phyloP scores from a whole-genome alignment of 2,329 filamentous ascomycete genomes.

The Trichoderma aggressivum region DNA sequence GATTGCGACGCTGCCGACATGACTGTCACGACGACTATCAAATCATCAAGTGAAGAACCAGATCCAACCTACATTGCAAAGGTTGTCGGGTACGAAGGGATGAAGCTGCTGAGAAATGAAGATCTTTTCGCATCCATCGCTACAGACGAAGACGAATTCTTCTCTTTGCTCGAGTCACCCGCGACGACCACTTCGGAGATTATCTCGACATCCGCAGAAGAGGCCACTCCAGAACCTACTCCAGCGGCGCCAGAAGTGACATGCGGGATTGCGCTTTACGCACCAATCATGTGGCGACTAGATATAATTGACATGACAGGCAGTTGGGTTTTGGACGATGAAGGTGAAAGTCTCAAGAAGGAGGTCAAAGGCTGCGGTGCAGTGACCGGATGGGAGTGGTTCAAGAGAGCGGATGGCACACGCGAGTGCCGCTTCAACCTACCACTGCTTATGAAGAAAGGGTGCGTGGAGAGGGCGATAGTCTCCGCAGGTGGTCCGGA shows the following conservation, averaged over 20 bases:
- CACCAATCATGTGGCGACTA: not conserved
- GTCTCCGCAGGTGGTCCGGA: slow-evolving; percentile 5
- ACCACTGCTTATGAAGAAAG: not conserved
- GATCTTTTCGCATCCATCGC: not conserved
- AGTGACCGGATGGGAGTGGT: slow-evolving; percentile 6
- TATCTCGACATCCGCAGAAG: not conserved
- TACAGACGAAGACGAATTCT: not conserved
- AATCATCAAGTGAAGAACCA: not conserved
- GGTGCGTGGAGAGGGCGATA: slow-evolving; percentile 11
- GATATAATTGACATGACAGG: not conserved
- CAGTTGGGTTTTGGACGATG: not conserved
- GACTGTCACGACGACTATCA: not conserved
- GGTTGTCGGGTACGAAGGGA: not conserved
- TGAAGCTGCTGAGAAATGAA: not conserved
- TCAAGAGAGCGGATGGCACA: not conserved
- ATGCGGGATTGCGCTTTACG: not conserved
- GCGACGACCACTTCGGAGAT: not conserved
- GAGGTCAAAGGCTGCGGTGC: slow-evolving; percentile 3
- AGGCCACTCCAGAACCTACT: not conserved
- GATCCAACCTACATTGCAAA: not conserved
- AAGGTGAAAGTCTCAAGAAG: not conserved
- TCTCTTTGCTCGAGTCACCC: not conserved
- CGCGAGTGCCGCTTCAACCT: not conserved
- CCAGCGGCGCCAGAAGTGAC: not conserved
- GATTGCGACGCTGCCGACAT: slow-evolving; percentile 16